Percentiles rank a stretch among this genome's conserved stretches.
Conservation (phyloP, 2,329 filamentous ascomycete species). For the Colletotrichum melonis region DNA sequence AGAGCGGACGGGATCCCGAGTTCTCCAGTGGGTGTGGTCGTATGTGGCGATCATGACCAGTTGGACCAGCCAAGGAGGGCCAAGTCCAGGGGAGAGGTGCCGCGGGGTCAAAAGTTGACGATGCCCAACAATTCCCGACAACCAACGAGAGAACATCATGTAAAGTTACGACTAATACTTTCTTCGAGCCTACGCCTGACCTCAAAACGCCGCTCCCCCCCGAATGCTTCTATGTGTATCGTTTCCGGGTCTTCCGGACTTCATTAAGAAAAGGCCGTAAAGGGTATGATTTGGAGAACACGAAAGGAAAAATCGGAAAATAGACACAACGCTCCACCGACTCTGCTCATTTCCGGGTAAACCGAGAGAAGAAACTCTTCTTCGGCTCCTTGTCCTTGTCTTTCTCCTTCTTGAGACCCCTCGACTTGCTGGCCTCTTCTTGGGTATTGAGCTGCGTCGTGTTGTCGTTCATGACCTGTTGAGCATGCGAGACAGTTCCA, state of each 20-base stretch:
- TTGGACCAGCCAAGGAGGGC: no score
- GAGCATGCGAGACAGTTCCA: conserved; percentile 59
- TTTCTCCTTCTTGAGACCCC: background rate
- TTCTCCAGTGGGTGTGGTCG: no score
- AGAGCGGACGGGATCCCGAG: no score
- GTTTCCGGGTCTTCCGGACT: background rate
- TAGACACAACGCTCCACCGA: background rate
- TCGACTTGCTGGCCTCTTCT: conserved; percentile 41
- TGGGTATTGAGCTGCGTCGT: conserved; percentile 62
- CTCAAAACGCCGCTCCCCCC: background rate
- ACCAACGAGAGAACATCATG: background rate
- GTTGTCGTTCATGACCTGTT: conserved; percentile 65
- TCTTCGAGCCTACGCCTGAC: background rate
- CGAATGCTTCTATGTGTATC: conserved; percentile 1
- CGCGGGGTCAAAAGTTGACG: background rate
- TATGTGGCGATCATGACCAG: fast-evolving
- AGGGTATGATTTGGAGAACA: background rate
- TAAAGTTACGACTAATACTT: background rate
- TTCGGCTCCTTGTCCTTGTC: background rate
- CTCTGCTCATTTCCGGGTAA: background rate
- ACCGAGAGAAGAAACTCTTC: conserved; percentile 23
- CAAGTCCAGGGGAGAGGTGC: background rate
- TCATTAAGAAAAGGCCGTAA: conserved; percentile 2
- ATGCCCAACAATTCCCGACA: background rate
- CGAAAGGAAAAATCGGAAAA: background rate